Base-by-base conservation (phyloP, 345 rosid species). In the Kernera saxatilis region DNA sequence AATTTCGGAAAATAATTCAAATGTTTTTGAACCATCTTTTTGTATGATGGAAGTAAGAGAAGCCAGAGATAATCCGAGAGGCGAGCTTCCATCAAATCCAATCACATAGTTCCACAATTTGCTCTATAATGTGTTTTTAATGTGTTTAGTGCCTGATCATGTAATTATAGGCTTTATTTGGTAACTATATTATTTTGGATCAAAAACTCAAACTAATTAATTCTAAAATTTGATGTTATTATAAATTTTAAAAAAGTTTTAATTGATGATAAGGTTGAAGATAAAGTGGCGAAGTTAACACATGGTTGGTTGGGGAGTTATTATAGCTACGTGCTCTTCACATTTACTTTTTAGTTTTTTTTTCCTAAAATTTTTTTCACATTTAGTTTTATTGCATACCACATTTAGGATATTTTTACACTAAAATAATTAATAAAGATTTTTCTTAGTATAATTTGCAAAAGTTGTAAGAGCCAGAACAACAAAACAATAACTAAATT, bases 281-380 rank as follows among this genome's bases (percentile, higher is more conserved):
- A 37, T 66, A 26, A 37, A 64, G 33, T 22, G 33, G 6, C 37
- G 37, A 15, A 65, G 36, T 49, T 49, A 49, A 49, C 15, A 46
- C 30, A 18, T 36, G 55, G 36, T 39, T 49, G 15, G 70, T 48
- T 64, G 69, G 69, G 41, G 43, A 32, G 45, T 64, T 64, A 50
- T 25, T 66, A 17, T 11, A 4, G 70, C 37, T 7, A 66, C 60
- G 4, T 66, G 60, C 36, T 50, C 37, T 36, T 18, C 49, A 66
- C 60, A 36, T 66, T 36, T 17, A 65, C 25, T 23, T 26, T n/a
- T n/a, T n/a, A n/a, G n/a, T n/a, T n/a, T n/a, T n/a, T n/a, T n/a
- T n/a, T n/a, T n/a, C n/a, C n/a, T n/a, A n/a, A n/a, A n/a, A n/a
- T n/a, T n/a, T n/a, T n/a, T n/a, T 36, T 18, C 49, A 66, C 60